A percentile compares a stretch with the other conserved stretches of the same genome.
phyloP scores from a whole-genome alignment of 768 basidiomycete genomes.

The Tricholoma saponaceum region DNA sequence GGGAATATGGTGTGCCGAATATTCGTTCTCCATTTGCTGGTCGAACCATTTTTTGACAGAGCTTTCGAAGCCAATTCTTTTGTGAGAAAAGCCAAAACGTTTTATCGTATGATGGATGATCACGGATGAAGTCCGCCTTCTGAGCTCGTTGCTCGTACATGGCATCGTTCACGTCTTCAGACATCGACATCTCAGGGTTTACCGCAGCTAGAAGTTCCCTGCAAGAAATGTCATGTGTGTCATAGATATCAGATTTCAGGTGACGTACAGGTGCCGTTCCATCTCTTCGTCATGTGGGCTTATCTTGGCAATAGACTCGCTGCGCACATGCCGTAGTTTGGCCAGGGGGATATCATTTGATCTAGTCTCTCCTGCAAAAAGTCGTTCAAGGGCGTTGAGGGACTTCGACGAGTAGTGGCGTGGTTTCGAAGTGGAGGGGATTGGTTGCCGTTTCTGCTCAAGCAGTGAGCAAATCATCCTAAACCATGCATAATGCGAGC shows the following conservation, averaged over 20 bases:
- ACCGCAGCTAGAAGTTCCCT: conserved; percentile 70
- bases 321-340: conserved; percentile 43
- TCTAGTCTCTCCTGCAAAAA: conserved; percentile 57
- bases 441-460: conserved; percentile 22
- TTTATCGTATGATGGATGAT: conserved; percentile 87
- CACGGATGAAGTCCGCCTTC: conserved; percentile 82
- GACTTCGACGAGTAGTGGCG: conserved; percentile 55
- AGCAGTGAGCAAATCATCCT: neutral
- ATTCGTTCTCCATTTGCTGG: conserved; percentile 86
- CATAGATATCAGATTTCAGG: neutral
- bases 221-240: neutral
- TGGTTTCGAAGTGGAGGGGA: conserved; percentile 26
- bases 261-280: conserved; percentile 67
- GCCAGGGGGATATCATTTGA: conserved; percentile 56
- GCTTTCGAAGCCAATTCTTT: conserved; percentile 61
- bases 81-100: conserved; percentile 89
- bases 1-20: conserved; percentile 69
- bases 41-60: conserved; percentile 80
- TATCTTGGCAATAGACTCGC: conserved; percentile 24
- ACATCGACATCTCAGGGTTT: conserved; percentile 44
- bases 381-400: conserved; percentile 53
- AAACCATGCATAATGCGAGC: neutral
- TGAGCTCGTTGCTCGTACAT: conserved; percentile 67
- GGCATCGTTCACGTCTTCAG: conserved; percentile 58
- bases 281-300: conserved; percentile 45